phyloP scores from a whole-genome alignment of 108 stramenopile genomes.

The Chaetoceros tenuissimus region DNA sequence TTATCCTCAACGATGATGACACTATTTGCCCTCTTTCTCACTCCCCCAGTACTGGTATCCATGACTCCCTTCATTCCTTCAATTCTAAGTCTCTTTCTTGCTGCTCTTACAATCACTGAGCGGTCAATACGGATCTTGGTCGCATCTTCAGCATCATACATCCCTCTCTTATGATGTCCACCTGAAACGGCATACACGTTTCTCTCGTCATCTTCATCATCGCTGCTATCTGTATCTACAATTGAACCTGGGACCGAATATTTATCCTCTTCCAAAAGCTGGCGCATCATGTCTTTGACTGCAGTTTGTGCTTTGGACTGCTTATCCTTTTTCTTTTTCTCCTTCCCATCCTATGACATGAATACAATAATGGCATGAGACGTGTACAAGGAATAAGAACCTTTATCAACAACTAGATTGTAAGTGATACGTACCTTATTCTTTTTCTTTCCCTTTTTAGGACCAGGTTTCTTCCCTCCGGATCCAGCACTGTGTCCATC shows the following conservation, averaged over 20 bases:
- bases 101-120: constrained; percentile 23
- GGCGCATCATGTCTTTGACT: constrained; percentile 79
- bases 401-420: neutral
- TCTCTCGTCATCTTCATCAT: constrained; percentile 13
- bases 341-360: neutral
- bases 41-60: neutral
- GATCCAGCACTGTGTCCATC: neutral
- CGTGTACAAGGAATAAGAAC: neutral
- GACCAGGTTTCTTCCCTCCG: neutral
- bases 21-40: neutral
- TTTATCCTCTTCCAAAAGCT: constrained; percentile 76
- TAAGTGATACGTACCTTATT: constrained; percentile 4
- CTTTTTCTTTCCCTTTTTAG: constrained; percentile 9
- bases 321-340: constrained; percentile 2
- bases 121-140: constrained; percentile 35
- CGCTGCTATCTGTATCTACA: constrained; percentile 34
- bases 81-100: constrained; percentile 31
- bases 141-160: neutral
- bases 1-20: neutral
- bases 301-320: constrained; percentile 57
- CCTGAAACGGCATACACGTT: constrained; percentile 2
- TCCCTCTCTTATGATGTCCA: constrained; percentile 39
- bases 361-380: no score
- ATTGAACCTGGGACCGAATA: constrained; percentile 70
- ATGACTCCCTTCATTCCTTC: constrained; percentile 10